Evolutionary conservation across 179 eudicot species (phyloP).

Genomic region (Monotropa hypopitys): DNA sequence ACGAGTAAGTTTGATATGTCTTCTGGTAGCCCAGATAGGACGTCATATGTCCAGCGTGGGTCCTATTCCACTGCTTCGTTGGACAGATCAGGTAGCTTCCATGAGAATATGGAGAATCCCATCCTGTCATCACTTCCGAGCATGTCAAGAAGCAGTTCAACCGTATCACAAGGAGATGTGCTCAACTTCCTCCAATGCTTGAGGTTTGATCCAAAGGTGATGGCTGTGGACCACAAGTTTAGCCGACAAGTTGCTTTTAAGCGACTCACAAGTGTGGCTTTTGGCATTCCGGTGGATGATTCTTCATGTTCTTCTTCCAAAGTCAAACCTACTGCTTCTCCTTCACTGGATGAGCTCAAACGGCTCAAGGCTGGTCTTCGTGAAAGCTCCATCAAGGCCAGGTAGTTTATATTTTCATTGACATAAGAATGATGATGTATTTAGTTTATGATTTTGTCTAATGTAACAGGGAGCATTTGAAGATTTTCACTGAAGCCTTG

Average conservation of each 20-base stretch:
- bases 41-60: conserved; percentile 39
- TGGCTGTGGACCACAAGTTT: conserved; percentile 33
- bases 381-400: conserved; percentile 35
- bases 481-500: conserved; percentile 36
- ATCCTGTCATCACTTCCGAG: conserved; percentile 39
- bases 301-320: conserved; percentile 32
- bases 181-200: conserved; percentile 40
- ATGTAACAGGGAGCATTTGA: conserved; percentile 42
- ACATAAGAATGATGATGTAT: background rate
- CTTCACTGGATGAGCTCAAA: conserved; percentile 34
- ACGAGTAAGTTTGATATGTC: conserved; percentile 47
- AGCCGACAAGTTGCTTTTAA: conserved; percentile 33
- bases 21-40: conserved; percentile 54
- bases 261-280: conserved; percentile 26
- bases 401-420: conserved; percentile 23
- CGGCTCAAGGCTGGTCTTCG: conserved; percentile 36
- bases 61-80: conserved; percentile 31
- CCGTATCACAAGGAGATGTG: conserved; percentile 38
- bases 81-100: conserved; percentile 57
- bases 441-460: background rate
- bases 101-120: conserved; percentile 49
- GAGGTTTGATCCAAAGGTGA: conserved; percentile 40
- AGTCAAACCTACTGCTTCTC: conserved; percentile 28
- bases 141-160: conserved; percentile 45
- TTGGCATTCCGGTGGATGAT: conserved; percentile 42